Base-by-base conservation (phyloP, 2,329 filamentous ascomycete genomes). In the Exophiala calicioides region DNA sequence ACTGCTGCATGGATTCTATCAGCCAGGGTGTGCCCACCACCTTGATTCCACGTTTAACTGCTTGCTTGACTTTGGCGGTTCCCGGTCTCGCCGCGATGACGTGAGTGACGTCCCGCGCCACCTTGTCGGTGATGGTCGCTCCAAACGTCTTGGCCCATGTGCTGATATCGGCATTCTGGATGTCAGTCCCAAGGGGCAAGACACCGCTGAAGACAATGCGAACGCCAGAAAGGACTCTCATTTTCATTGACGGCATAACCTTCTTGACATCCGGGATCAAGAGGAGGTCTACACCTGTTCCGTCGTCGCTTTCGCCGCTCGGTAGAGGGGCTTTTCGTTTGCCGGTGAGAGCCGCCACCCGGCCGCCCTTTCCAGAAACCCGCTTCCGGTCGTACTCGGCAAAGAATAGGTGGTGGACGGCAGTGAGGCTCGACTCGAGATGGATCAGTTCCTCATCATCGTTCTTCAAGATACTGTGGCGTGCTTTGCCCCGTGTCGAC, bases 21-120 rank as follows among this genome's bases (percentile, higher is more conserved):
- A 98, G 81, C 93, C 93, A 98, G 60, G 88, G 82, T 42, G 90
- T 86, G 58, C 85, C 90, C 36, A 98, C 93, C 48, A 98, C 95
- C 65, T 90, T 90, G 67, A 97, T 87, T 0, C 85, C 76, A 44
- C 89, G 86, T 54, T 84, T 82, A 10, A 87, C 84, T 0, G 93
- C 93, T 66, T 90, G 85, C 36, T 88, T 85, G 32, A 97, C 89
- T 69, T 98, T 98, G 42, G 88, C 85, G 0, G 93, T 97, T 16
- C 90, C 83, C 23, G 86, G 86, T 18, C 74, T 68, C 2, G 72
- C 74, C 18, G 75, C 75, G 36, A 78, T 69, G 7, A 78, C 64
- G 52, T 78, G 75, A 1, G 75, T 78, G 3, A 74, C 76, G 38
- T 63, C 66, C 16, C 64, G 61, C 26, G 64, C 68, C 26, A 78